Percentiles rank a stretch among this genome's conserved stretches.
Evolutionary conservation across 1,139 yeast genomes (phyloP).

Genomic region (Williopsis jadinii): DNA sequence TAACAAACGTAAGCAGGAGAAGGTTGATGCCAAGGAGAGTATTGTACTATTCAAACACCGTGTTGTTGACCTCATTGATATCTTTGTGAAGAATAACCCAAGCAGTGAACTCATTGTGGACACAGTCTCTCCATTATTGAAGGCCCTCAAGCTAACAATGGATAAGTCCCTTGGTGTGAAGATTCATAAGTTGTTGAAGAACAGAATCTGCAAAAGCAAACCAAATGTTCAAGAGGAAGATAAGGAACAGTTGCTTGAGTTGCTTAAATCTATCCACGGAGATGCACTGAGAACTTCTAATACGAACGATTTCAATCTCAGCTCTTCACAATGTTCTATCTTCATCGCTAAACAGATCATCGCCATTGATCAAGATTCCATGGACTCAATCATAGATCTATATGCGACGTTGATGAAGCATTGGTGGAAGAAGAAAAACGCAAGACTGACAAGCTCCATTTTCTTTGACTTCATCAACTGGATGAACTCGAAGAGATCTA

Average conservation of each 20-base stretch:
- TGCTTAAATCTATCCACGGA: conserved; percentile 21
- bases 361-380: conserved; percentile 19
- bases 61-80: conserved; percentile 67
- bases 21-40: conserved; percentile 67
- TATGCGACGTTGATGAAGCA: conserved; percentile 48
- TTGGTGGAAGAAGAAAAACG: conserved; percentile 49
- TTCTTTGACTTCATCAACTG: conserved; percentile 81
- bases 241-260: conserved; percentile 15
- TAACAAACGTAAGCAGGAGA: conserved; percentile 63
- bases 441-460: conserved; percentile 51
- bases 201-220: conserved; percentile 52
- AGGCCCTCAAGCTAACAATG: conserved; percentile 55
- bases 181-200: conserved; percentile 65
- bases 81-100: conserved; percentile 37
- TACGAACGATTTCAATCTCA: conserved; percentile 19
- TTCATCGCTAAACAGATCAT: conserved; percentile 53
- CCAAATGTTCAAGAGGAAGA: conserved; percentile 13
- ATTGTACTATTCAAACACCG: conserved; percentile 76
- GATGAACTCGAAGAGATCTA: conserved; percentile 42
- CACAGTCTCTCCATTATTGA: conserved; percentile 49
- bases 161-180: conserved; percentile 67
- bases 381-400: conserved; percentile 42
- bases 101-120: conserved; percentile 21
- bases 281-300: conserved; percentile 25
- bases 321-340: conserved; percentile 35